phyloP scores from a whole-genome alignment of 345 rosid genomes.

The Durio zibethinus region DNA sequence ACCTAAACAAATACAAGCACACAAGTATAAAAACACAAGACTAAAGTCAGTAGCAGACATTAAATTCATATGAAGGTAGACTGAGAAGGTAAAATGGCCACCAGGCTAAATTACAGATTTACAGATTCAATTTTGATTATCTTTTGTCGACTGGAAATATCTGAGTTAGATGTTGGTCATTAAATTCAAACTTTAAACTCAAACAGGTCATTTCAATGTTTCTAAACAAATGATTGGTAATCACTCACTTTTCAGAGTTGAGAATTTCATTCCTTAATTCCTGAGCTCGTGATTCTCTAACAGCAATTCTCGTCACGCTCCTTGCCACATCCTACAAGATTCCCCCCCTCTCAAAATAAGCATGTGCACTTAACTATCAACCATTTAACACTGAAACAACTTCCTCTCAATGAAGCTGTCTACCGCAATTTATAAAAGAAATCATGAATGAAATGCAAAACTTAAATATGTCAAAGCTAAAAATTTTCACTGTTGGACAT shows the following conservation, averaged over 20 bases:
- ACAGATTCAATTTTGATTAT: neutral
- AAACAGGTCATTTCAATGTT: neutral
- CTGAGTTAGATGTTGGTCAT: neutral
- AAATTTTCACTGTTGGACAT: neutral
- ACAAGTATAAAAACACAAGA: too few relatives aligned
- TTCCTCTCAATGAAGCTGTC: neutral
- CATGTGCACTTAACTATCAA: neutral
- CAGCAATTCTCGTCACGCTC: constrained; percentile 81
- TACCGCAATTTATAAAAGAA: neutral
- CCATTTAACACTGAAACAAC: neutral
- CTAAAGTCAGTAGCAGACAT: neutral
- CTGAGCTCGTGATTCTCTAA: constrained; percentile 87
- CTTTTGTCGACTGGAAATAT: neutral
- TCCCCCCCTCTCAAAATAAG: constrained; percentile 7
- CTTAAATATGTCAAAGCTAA: neutral
- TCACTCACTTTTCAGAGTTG: constrained; percentile 86
- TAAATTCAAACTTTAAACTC: neutral
- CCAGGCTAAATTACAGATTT: neutral
- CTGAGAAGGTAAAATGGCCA: neutral
- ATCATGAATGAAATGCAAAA: neutral
- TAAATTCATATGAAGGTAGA: neutral
- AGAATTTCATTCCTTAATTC: constrained; percentile 86
- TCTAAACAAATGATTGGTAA: neutral
- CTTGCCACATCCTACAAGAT: constrained; percentile 78
- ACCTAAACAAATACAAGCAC: constrained; percentile 38